These are phyloP conservation scores for Cladophialophora exuberans DNA, from an alignment of 2,329 filamentous ascomycete genomes.

Conservation along the genomic window DNA sequence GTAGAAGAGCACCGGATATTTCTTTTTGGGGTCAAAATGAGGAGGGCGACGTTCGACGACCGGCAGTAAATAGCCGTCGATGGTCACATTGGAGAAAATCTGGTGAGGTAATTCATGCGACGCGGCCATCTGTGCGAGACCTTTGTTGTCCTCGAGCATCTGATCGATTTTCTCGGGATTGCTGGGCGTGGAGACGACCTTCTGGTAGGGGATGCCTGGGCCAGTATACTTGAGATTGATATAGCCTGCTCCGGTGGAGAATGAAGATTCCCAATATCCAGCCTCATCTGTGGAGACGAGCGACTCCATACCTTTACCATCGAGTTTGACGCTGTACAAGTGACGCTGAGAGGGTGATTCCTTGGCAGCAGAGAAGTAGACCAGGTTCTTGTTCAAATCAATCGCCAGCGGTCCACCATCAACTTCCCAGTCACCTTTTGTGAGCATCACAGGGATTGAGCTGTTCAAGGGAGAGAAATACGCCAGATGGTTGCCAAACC, in stretches of 20 bases:
- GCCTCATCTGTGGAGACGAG: conserved; percentile 74
- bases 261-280: conserved; percentile 80
- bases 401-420: conserved; percentile 81
- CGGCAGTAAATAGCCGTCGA: conserved; percentile 74
- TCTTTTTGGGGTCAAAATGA: conserved; percentile 74
- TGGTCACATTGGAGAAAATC: conserved; percentile 80
- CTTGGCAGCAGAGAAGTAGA: conserved; percentile 89
- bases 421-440: conserved; percentile 90
- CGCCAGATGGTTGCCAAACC: conserved; percentile 86
- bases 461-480: conserved; percentile 91
- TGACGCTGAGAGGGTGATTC: conserved; percentile 88
- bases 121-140: conserved; percentile 69
- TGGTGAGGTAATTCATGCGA: conserved; percentile 81
- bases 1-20: conserved; percentile 92
- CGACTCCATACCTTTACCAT: conserved; percentile 72
- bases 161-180: conserved; percentile 67
- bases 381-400: conserved; percentile 80
- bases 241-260: conserved; percentile 81
- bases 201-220: conserved; percentile 86
- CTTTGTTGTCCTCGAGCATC: conserved; percentile 76
- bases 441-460: conserved; percentile 79
- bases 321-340: conserved; percentile 84
- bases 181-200: conserved; percentile 80
- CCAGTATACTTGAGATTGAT: conserved; percentile 83
- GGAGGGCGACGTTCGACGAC: conserved; percentile 85